Evolutionary conservation across 73 alveolate species (phyloP), one percentile per base, ranked within the genome.

Genomic region (Diophrys sp.): DNA sequence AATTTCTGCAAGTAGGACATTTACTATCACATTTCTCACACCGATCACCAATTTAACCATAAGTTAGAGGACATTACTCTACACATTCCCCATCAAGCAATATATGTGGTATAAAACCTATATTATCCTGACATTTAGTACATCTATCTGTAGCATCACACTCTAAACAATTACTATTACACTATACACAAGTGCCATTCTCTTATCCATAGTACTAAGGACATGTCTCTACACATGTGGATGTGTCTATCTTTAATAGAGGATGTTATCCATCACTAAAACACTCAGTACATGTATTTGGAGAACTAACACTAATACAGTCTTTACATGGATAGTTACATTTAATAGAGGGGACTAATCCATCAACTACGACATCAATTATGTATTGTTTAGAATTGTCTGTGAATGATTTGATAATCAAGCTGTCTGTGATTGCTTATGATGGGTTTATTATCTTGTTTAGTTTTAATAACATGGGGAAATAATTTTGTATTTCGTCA

Each of bases 281-380:
- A 29, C 31, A 68, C 55, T 68, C 23, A 2, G 25, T 31, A 25
- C 25, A 28, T 68, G 11, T n/a, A 23, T 14, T 5, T 2, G 75
- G 31, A 2, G 29, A 14, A 23, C 5, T 2, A 68, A 14, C 67
- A 44, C 18, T 18, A 25, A 30, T 69, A 66, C 90, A 82, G 31
- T 70, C 75, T 18, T 71, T 73, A 70, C 90, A 82, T 0, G 90
- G 90, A 53, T 82, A 82, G 67, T 73, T 82, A 44, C 90, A 82
- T 14, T 31, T 73, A 1, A 82, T 70, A 0, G 79, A 31, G 0
- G 90, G 90, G 29, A 57, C 29, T 24, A 82, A 29, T 25, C 84
- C 84, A 34, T 28, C 53, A 26, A 33, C 81, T 14, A 56, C 62
- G 70, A 54, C 29, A 56, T 79, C 78, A 23, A 79, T 71, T 30